Conservation (phyloP, 768 basidiomycete genomes). For the Leccinum pellstonianum region DNA sequence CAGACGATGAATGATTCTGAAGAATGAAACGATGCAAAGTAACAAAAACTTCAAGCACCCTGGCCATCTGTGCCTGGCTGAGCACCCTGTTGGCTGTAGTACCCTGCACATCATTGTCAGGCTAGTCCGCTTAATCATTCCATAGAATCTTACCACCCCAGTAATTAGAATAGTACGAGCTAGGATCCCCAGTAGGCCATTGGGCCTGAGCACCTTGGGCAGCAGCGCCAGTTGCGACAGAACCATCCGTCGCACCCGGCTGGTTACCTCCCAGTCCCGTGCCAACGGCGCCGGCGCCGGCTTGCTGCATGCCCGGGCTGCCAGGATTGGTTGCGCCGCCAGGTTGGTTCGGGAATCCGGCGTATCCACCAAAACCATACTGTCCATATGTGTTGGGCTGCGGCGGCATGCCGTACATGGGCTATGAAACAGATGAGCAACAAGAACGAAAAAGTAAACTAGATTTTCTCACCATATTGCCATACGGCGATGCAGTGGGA, state of each 20-base stretch:
- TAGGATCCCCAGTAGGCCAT: conserved; percentile 75
- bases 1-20: conserved; percentile 25
- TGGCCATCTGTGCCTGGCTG: conserved; percentile 60
- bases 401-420: conserved; percentile 90
- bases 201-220: conserved; percentile 68
- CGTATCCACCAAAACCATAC: conserved; percentile 74
- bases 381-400: conserved; percentile 74
- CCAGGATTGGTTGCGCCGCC: conserved; percentile 47
- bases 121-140: not conserved
- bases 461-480: conserved; percentile 59
- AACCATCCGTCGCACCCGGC: conserved; percentile 55
- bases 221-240: conserved; percentile 44
- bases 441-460: not conserved
- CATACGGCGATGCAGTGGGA: conserved; percentile 64
- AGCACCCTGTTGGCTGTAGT: conserved; percentile 73
- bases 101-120: conserved; percentile 49
- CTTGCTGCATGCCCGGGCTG: conserved; percentile 52
- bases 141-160: conserved; percentile 65
- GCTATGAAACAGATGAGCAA: conserved; percentile 39
- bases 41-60: conserved; percentile 30
- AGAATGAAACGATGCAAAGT: conserved; percentile 28
- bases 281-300: conserved; percentile 52
- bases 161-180: conserved; percentile 75
- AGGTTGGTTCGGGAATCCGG: conserved; percentile 63
- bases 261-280: conserved; percentile 56